A percentile compares a stretch with the other conserved stretches of the same genome.
phyloP scores from a whole-genome alignment of 176 grass and related monocot species.

The Juncus effusus region DNA sequence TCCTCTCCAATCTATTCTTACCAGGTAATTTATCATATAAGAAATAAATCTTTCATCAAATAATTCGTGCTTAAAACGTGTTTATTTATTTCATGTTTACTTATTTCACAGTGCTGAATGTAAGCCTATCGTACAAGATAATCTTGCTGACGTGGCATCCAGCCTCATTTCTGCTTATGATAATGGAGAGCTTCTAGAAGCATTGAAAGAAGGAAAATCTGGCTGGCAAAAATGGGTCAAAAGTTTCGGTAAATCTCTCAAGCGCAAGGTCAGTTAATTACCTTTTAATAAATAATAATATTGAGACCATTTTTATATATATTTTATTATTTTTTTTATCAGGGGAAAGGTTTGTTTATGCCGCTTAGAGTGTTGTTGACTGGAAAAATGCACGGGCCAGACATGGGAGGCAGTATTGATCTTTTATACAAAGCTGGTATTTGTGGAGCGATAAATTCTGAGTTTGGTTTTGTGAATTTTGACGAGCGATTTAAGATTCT shows the following conservation, averaged over 20 bases:
- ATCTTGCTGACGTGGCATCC: conserved; percentile 71
- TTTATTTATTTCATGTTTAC: conserved; percentile 3
- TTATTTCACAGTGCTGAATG: conserved; percentile 60
- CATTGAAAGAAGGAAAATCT: conserved; percentile 61
- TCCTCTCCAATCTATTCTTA: conserved; percentile 75
- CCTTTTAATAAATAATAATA: neutral
- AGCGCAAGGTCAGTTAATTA: conserved; percentile 53
- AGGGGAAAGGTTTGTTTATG: conserved; percentile 88
- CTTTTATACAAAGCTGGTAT: conserved; percentile 71
- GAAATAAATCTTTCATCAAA: neutral
- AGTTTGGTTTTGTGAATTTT: conserved; percentile 53
- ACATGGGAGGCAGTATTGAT: conserved; percentile 57
- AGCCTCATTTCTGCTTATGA: conserved; percentile 67
- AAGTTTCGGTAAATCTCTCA: conserved; percentile 73
- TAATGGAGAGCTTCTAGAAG: conserved; percentile 65
- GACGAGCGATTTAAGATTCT: conserved; percentile 80
- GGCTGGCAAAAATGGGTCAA: conserved; percentile 92
- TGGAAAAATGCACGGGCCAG: conserved; percentile 87
- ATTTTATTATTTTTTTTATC: conserved; percentile 15
- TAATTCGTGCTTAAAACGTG: neutral
- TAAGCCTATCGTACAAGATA: conserved; percentile 81
- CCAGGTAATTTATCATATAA: conserved; percentile 39
- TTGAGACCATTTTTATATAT: neutral
- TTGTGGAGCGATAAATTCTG: conserved; percentile 43
- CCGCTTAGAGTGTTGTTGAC: conserved; percentile 74